Evolutionary conservation across 139 green algal species (phyloP), one percentile per base, ranked within the genome.

Genomic region (Picochlorum costavermella): DNA sequence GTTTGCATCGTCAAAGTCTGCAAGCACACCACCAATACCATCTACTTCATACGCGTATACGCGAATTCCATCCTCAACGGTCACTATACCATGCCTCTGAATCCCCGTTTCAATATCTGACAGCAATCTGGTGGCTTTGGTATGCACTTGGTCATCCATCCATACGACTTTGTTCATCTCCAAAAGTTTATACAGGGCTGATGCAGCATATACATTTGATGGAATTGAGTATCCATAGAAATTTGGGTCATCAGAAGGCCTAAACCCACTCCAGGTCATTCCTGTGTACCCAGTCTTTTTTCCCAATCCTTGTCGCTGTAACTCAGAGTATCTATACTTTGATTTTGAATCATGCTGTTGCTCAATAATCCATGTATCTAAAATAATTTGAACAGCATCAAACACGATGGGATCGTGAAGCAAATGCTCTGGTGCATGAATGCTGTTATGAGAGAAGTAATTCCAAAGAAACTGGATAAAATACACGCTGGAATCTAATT

Each of bases 31-130:
- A 50, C 73, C 79, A 9, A 79, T 60, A 2, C 81, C 81, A 45
- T 87, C 81, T 17, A 87, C 81, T 43, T 87, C 79, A 49, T 84
- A 87, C 6, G 75, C 80, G 60, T 86, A 86, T 28, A 84, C 61
- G 5, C 36, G 63, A 9, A 49, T 14, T 13, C 62, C 61, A 17
- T 40, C 37, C 11, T 50, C 65, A 25, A 53, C 26, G 11, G 16
- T 33, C 14, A 83, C 62, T 23, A 77, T 58, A 4, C 74, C 80
- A 23, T 68, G 58, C 56, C 60, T 20, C 4, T 79, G 40, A 50
- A 86, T 84, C 23, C 80, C 80, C 8, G 50, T 48, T 31, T 58
- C 62, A 17, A 86, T 75, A 8, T 75, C 73, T 3, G 1, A 25
- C 13, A 73, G 55, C 26, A 86, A 44, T 25, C 43, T 36, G 9